Conservation (phyloP, 164 flowering plant genomes). For the Liquidambar formosana region DNA sequence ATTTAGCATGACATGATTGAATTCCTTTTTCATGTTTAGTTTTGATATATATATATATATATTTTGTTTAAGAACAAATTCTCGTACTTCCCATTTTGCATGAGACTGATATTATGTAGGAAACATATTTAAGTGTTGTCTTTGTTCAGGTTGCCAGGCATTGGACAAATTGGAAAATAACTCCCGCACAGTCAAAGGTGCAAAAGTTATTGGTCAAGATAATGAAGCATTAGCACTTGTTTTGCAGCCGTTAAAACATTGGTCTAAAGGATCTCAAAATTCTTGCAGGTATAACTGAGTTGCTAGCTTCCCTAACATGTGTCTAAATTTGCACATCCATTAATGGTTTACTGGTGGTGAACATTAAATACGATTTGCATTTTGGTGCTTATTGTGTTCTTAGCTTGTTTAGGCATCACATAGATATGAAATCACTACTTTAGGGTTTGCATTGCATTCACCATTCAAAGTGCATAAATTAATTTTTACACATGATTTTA, state of each 20-base stretch:
- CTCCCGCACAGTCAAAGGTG: constrained; percentile 87
- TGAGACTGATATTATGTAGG: neutral
- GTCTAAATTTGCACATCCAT: neutral
- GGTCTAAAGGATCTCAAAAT: constrained; percentile 42
- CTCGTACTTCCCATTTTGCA: neutral
- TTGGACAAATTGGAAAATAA: constrained; percentile 76
- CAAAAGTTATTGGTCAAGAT: constrained; percentile 74
- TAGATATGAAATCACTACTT: no score
- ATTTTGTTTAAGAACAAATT: no score
- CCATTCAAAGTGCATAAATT: no score
- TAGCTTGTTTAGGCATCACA: no score
- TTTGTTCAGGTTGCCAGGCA: constrained; percentile 56
- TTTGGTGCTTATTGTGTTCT: no score
- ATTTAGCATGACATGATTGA: no score
- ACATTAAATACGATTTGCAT: no score
- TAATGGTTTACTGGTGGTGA: neutral
- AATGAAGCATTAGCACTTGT: constrained; percentile 59
- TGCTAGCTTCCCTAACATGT: neutral
- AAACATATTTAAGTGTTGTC: neutral
- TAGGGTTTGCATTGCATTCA: no score
- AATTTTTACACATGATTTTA: no score
- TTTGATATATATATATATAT: no score
- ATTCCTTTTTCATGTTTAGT: no score
- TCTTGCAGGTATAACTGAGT: constrained; percentile 49
- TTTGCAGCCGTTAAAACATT: constrained; percentile 65